Conservation (phyloP, 352 stramenopile genomes). For the Thalassiosira livingstoniorum region DNA sequence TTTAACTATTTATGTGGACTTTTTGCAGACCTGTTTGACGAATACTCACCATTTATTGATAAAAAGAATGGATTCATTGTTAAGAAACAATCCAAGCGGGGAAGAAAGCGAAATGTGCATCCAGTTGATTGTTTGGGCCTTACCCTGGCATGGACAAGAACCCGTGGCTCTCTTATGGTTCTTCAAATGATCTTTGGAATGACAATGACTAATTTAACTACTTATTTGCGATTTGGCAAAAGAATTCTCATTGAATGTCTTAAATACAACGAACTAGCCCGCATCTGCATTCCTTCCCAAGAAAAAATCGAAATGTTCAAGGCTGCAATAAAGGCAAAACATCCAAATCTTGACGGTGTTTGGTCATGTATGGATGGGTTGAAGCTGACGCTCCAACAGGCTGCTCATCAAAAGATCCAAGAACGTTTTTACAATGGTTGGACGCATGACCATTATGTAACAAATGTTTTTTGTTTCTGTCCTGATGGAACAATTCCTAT, state of each 20-base stretch:
- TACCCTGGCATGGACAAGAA: constrained; percentile 10
- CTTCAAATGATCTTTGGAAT: constrained; percentile 40
- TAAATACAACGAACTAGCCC: background rate
- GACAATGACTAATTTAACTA: constrained; percentile 7
- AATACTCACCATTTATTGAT: constrained; percentile 11
- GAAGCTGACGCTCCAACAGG: constrained; percentile 57
- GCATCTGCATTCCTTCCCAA: constrained; percentile 17
- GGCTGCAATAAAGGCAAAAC: constrained; percentile 8
- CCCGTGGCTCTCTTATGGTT: background rate
- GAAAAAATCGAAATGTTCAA: constrained; percentile 28
- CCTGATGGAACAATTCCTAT: constrained; percentile 60
- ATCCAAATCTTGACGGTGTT: constrained; percentile 29
- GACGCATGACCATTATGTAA: constrained; percentile 66
- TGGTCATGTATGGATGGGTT: constrained; percentile 61
- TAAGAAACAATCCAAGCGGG: background rate
- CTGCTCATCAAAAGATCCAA: constrained; percentile 39
- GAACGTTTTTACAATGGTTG: constrained; percentile 70
- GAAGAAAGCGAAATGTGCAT: constrained; percentile 5
- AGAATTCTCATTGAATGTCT: constrained; percentile 28
- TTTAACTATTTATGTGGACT: constrained; percentile 1
- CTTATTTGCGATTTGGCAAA: constrained; percentile 18
- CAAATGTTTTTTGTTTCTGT: constrained; percentile 57
- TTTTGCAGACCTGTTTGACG: constrained; percentile 8
- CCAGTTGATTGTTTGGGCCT: constrained; percentile 24
- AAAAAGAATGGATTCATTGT: background rate